Evolutionary conservation across 225 moss, liverwort and hornwort species (phyloP).

Genomic region (Physcomitrium patens): DNA sequence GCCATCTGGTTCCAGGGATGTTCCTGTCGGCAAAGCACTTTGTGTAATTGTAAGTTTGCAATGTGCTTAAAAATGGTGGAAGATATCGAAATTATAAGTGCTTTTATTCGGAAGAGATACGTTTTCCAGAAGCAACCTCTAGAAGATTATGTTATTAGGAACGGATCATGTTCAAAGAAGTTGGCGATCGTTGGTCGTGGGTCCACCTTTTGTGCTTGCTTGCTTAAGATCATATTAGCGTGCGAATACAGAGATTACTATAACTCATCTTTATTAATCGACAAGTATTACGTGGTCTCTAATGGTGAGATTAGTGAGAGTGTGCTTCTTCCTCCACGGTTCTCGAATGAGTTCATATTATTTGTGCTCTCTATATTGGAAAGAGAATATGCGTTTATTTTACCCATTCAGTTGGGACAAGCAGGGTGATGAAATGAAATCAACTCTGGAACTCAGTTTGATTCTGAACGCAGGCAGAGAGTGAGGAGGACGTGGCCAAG

Average conservation of each 20-base stretch:
- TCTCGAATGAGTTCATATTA: neutral
- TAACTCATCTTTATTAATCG: constrained; percentile 1
- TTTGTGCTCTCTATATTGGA: neutral
- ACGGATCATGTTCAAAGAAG: constrained; percentile 1
- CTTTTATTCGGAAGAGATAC: neutral
- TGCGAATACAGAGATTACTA: neutral
- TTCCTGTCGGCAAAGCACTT: constrained; percentile 82
- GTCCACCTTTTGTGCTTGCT: neutral
- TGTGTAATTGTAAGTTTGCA: constrained; percentile 82
- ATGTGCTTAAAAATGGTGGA: neutral
- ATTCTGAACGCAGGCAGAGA: constrained; percentile 70
- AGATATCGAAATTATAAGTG: neutral
- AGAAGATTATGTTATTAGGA: neutral
- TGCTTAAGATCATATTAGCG: neutral
- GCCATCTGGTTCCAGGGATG: constrained; percentile 86
- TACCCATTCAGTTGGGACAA: neutral
- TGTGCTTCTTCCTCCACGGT: neutral
- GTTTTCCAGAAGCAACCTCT: neutral
- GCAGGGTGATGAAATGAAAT: neutral
- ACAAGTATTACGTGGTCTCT: neutral
- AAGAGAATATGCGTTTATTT: neutral
- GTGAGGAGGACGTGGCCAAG: constrained; percentile 67
- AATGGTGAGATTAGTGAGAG: neutral
- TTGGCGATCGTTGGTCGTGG: neutral
- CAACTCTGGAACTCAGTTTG: neutral